These are phyloP conservation scores for Glycine latifolia DNA, from an alignment of 306 rosid species.

Conservation along the genomic window DNA sequence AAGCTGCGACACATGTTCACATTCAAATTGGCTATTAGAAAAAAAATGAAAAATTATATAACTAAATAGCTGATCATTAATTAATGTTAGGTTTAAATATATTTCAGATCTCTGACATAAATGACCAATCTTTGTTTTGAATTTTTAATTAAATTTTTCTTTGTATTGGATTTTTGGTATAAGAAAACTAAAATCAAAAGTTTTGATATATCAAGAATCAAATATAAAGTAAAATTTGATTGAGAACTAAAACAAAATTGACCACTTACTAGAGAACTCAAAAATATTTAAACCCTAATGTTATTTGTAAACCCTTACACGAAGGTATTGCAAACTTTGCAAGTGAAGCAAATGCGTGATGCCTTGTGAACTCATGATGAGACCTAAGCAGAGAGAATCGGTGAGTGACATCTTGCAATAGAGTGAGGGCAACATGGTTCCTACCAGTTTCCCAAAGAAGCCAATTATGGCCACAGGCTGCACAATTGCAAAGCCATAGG, in stretches of 20 bases:
- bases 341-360: slow-evolving; percentile 53
- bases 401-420: slow-evolving; percentile 34
- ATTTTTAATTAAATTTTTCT: too few relatives aligned
- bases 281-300: neutral
- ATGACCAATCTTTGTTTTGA: too few relatives aligned
- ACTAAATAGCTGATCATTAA: neutral
- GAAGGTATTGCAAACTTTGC: slow-evolving; percentile 41
- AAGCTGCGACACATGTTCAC: slow-evolving; percentile 52
- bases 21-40: neutral
- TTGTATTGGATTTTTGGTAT: too few relatives aligned
- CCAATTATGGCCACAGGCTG: slow-evolving; percentile 47
- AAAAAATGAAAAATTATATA: neutral
- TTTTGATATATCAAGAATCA: too few relatives aligned
- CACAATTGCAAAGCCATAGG: slow-evolving; percentile 14
- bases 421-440: slow-evolving; percentile 65
- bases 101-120: too few relatives aligned
- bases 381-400: slow-evolving; percentile 61
- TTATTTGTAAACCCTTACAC: slow-evolving; percentile 46
- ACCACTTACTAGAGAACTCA: too few relatives aligned
- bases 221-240: too few relatives aligned
- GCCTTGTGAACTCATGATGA: slow-evolving; percentile 66
- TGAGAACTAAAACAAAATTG: too few relatives aligned
- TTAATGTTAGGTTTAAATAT: too few relatives aligned
- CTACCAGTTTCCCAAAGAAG: slow-evolving; percentile 56
- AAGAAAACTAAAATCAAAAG: too few relatives aligned